phyloP scores from a whole-genome alignment of 2,329 filamentous ascomycete species.

The Acrocalymma vagum region DNA sequence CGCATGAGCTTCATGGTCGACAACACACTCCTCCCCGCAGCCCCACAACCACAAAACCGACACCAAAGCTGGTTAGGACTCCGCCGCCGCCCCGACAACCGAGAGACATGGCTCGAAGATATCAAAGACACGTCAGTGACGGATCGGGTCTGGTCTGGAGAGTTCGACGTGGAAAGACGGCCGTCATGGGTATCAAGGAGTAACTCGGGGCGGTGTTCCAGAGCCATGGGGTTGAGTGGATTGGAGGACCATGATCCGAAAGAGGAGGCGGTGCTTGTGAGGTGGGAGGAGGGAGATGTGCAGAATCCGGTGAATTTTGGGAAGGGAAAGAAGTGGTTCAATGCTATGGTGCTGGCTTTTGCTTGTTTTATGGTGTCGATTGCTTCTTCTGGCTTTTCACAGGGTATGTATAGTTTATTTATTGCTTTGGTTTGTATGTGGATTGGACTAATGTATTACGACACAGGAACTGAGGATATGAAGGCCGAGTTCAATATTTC shows the following conservation, averaged over 20 bases:
- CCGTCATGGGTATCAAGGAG: slow-evolving; percentile 20
- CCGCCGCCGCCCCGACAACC: too few relatives aligned
- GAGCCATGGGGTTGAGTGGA: too few relatives aligned
- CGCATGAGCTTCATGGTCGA: slow-evolving; percentile 26
- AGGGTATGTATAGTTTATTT: slow-evolving; percentile 20
- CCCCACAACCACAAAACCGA: slow-evolving; percentile 7
- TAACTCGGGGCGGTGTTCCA: too few relatives aligned
- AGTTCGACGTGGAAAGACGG: slow-evolving; percentile 26
- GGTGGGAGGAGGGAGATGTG: slow-evolving; percentile 64
- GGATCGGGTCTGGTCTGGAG: slow-evolving; percentile 19
- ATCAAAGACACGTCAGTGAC: slow-evolving; percentile 10
- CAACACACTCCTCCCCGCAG: slow-evolving; percentile 21
- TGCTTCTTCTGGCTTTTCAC: slow-evolving; percentile 30
- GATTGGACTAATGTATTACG: neutral
- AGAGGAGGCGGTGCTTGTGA: slow-evolving; percentile 50
- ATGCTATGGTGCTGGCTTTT: slow-evolving; percentile 35
- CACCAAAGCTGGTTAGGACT: slow-evolving; percentile 21
- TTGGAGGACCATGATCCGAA: neutral
- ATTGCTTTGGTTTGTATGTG: neutral
- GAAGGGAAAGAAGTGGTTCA: slow-evolving; percentile 49
- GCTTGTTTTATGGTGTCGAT: slow-evolving; percentile 40
- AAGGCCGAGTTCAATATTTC: slow-evolving; percentile 33
- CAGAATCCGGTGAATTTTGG: slow-evolving; percentile 65
- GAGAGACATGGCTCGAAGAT: slow-evolving; percentile 23
- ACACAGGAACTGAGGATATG: slow-evolving; percentile 28